phyloP scores from a whole-genome alignment of 306 rosid genomes.

The Sindora glabra region DNA sequence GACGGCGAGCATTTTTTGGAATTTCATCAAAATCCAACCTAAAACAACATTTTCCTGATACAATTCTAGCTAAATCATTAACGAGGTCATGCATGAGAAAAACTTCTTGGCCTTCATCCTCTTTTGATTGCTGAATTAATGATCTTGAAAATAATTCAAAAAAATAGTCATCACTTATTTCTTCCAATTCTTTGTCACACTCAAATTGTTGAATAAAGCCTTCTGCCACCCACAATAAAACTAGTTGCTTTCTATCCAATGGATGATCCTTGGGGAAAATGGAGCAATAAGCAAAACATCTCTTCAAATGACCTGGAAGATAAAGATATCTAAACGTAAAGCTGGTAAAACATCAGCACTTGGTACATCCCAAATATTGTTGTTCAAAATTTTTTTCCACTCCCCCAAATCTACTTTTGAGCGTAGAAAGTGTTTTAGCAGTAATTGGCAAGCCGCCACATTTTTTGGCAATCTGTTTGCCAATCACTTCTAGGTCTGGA shows the following conservation, averaged over 20 bases:
- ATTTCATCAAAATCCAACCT: not conserved
- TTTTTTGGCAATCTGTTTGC: conserved; percentile 22
- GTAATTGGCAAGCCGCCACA: conserved; percentile 40
- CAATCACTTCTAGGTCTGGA: conserved; percentile 15
- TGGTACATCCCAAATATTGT: conserved; percentile 24
- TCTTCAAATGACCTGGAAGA: not conserved
- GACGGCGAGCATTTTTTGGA: not conserved
- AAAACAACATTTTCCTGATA: not conserved
- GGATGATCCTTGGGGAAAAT: not conserved
- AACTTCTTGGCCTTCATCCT: too few species aligned
- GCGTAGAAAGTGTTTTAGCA: conserved; percentile 24
- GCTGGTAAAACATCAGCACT: conserved; percentile 27
- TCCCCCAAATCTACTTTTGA: conserved; percentile 18
- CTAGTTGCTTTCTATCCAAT: not conserved
- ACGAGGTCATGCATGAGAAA: conserved; percentile 23
- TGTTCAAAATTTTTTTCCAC: conserved; percentile 24
- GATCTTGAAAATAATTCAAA: conserved; percentile 17
- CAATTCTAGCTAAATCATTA: conserved; percentile 17
- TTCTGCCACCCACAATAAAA: conserved; percentile 29
- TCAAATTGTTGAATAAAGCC: conserved; percentile 5
- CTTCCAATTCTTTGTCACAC: conserved; percentile 1
- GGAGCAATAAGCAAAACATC: conserved; percentile 7
- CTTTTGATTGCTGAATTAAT: conserved; percentile 7
- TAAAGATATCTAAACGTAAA: not conserved
- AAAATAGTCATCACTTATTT: conserved; percentile 16